Percentiles rank a stretch among this genome's conserved stretches.
These are phyloP conservation scores for Scedosporium apiospermum DNA, from an alignment of 2,329 filamentous ascomycete genomes.

Conservation along the genomic window DNA sequence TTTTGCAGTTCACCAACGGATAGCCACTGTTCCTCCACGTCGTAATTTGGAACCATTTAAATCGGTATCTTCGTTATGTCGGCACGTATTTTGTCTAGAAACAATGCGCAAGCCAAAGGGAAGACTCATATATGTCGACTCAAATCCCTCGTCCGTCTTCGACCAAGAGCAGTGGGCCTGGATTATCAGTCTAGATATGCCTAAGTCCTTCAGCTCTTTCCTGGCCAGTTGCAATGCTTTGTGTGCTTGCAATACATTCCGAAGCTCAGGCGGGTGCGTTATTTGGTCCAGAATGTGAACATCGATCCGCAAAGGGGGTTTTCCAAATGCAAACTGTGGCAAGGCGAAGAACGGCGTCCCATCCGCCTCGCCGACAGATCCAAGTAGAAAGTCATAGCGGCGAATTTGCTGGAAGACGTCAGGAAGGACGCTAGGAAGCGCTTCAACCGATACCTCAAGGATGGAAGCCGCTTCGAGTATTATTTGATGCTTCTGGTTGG, in stretches of 20 bases:
- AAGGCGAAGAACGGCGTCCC: background rate
- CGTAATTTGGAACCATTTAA: background rate
- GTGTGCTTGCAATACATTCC: background rate
- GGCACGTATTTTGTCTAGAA: background rate
- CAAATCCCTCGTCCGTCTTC: background rate
- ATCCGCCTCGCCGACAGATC: background rate
- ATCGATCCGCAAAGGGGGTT: background rate
- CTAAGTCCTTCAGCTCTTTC: background rate
- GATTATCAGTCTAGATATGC: background rate
- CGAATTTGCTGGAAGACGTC: no score
- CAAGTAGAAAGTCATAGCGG: no score
- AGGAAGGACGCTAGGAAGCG: no score
- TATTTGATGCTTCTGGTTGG: no score
- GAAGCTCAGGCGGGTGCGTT: no score
- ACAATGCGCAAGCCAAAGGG: background rate
- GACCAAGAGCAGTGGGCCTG: background rate
- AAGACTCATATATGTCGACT: background rate
- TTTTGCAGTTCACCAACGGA: background rate
- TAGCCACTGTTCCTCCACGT: background rate
- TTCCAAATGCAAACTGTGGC: background rate
- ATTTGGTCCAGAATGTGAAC: background rate
- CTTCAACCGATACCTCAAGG: no score
- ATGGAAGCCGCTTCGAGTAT: no score
- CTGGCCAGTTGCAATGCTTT: background rate
- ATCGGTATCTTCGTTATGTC: background rate